A percentile compares a stretch with the other conserved stretches of the same genome.
Conservation (phyloP, 2,329 filamentous ascomycete species). For the Fusarium sp. region DNA sequence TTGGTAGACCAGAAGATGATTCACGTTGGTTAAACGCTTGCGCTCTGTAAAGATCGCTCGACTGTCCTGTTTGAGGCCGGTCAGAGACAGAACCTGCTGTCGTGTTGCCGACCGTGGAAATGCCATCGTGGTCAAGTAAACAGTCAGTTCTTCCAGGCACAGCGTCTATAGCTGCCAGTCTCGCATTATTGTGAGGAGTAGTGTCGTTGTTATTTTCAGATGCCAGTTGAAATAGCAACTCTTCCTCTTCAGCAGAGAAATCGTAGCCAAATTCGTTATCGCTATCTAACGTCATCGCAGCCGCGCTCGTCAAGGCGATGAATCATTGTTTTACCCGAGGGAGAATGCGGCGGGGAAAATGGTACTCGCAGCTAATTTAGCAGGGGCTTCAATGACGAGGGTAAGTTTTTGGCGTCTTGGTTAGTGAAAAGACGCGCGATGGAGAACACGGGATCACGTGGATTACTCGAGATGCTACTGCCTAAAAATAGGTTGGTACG, state of each 20-base stretch:
- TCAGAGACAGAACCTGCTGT: slow-evolving; percentile 11
- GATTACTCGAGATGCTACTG: neutral
- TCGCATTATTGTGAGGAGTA: slow-evolving; percentile 19
- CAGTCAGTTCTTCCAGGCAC: slow-evolving; percentile 39
- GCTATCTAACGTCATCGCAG: slow-evolving; percentile 47
- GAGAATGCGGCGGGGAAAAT: slow-evolving; percentile 12
- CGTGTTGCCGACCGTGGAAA: slow-evolving; percentile 2
- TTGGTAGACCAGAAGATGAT: slow-evolving; percentile 12
- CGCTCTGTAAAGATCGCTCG: slow-evolving; percentile 12
- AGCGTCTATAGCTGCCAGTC: slow-evolving; percentile 39
- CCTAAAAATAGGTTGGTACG: neutral
- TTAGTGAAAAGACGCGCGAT: slow-evolving; percentile 31
- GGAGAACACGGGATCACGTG: slow-evolving; percentile 47
- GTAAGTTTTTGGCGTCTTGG: slow-evolving; percentile 14
- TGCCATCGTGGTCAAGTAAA: slow-evolving; percentile 19
- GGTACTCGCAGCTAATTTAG: slow-evolving; percentile 20
- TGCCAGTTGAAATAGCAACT: slow-evolving; percentile 55
- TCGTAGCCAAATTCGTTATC: slow-evolving; percentile 62
- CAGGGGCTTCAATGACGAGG: slow-evolving; percentile 12
- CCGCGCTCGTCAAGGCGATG: slow-evolving; percentile 21
- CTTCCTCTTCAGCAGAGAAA: slow-evolving; percentile 60
- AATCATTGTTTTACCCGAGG: slow-evolving; percentile 40
- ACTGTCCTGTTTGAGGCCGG: slow-evolving; percentile 3
- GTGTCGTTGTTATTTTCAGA: slow-evolving; percentile 32
- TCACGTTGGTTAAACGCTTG: slow-evolving; percentile 10